Percentiles rank a stretch among this genome's conserved stretches.
These are phyloP conservation scores for Chloropicon primus DNA, from an alignment of 139 green algal species.

Conservation along the genomic window DNA sequence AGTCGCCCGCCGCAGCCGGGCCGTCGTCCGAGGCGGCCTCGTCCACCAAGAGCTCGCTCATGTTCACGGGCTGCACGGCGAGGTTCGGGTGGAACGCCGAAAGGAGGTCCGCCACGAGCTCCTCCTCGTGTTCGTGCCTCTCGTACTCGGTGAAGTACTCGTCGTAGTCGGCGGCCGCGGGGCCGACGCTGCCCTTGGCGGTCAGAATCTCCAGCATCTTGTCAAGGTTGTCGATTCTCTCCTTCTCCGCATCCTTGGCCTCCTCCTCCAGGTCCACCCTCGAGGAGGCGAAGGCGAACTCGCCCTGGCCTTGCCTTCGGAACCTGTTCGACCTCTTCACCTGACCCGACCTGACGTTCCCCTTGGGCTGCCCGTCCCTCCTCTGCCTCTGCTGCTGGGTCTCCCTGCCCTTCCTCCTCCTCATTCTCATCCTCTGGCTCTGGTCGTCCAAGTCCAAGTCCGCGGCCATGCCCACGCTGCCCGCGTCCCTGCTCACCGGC, in stretches of 20 bases:
- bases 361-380: neutral
- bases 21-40: neutral
- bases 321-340: neutral
- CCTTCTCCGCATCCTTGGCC: neutral
- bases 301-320: neutral
- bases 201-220: neutral
- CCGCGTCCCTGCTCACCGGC: too few species aligned
- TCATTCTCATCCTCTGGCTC: neutral
- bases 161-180: neutral
- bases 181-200: neutral
- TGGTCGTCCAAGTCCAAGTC: neutral
- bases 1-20: neutral
- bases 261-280: neutral
- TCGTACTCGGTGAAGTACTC: neutral
- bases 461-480: too few species aligned
- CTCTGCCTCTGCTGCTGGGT: neutral
- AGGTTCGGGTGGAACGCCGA: neutral
- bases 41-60: neutral
- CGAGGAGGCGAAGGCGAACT: neutral
- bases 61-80: neutral
- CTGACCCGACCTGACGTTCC: neutral
- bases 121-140: neutral
- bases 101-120: neutral
- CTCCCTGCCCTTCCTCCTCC: neutral
- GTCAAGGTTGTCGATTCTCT: neutral